A percentile compares a stretch with the other conserved stretches of the same genome.
phyloP scores from a whole-genome alignment of 192 early-diverging fungal species.

The Backusella psychrophila region DNA sequence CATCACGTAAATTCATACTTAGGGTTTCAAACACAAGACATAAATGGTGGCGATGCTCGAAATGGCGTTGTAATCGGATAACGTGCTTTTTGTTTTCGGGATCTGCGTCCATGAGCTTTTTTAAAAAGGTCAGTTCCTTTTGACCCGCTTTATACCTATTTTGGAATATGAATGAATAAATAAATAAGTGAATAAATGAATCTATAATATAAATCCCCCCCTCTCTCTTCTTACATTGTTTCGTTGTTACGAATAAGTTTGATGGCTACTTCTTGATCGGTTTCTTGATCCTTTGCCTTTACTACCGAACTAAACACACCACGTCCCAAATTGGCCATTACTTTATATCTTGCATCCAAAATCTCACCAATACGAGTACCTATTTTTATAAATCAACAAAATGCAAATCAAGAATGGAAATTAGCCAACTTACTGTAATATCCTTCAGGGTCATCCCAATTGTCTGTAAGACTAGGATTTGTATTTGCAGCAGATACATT shows the following conservation, averaged over 20 bases:
- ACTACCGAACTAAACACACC: slow-evolving; percentile 97
- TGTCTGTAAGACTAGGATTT: slow-evolving; percentile 69
- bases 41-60: slow-evolving; percentile 88
- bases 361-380: slow-evolving; percentile 82
- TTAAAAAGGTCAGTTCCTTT: slow-evolving; percentile 89
- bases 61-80: slow-evolving; percentile 80
- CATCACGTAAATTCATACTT: slow-evolving; percentile 88
- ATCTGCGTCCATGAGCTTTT: slow-evolving; percentile 81
- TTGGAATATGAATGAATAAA: not conserved
- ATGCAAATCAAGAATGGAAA: not conserved
- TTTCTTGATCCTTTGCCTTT: slow-evolving; percentile 76
- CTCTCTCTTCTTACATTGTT: slow-evolving; percentile 60
- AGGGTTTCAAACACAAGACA: slow-evolving; percentile 96
- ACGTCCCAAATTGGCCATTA: slow-evolving; percentile 81
- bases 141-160: slow-evolving; percentile 77
- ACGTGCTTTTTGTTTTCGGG: slow-evolving; percentile 88
- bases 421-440: slow-evolving; percentile 80
- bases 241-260: slow-evolving; percentile 97
- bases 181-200: not conserved
- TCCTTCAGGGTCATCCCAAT: slow-evolving; percentile 96
- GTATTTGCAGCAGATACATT: slow-evolving; percentile 39
- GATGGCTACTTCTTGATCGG: slow-evolving; percentile 84
- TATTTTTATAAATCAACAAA: slow-evolving; percentile 16
- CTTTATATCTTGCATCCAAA: slow-evolving; percentile 83
- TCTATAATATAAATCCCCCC: not conserved